Base-by-base conservation (phyloP, 2,329 filamentous ascomycete species). In the Trichoderma arundinaceum region DNA sequence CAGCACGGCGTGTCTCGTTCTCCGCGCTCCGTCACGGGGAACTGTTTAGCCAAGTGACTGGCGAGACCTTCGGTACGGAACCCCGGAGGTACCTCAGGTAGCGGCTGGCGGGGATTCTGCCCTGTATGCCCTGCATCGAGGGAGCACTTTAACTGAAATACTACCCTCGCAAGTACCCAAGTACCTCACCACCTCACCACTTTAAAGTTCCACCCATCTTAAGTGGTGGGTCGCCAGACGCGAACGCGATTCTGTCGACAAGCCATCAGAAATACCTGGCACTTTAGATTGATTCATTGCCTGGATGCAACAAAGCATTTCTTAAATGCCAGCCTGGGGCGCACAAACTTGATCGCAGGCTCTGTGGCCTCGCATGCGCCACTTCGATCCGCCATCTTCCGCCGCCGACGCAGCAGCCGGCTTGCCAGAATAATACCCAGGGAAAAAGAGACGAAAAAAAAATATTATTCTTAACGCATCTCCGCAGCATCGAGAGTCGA, bases 241-340 rank as follows among this genome's bases (percentile, higher is more conserved):
- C 61, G 61, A 64, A 57, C 61, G 61, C 61, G 61, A 64, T 64
- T 56, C 51, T 49, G 41, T 64, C 35, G 53, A 33, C 61, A 64
- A 64, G 52, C 51, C 60, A 44, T 51, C 48, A 32, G 59, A 62
- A 62, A 43, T 53, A 62, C 39, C 53, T 56, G 52, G 52, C 52
- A 41, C 35, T 49, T 46, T 64, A n/a, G 61, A 64, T 57, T 64
- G 46, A 57, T 49, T 57, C 51, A 64, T 49, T 57, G 51, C 32
- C 52, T 57, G 57, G 17, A 51, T 33, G 39, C 38, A 28, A 54
- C 7, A 54, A 32, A 46, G 56, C 56, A 59, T 51, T 49, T 60
- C 48, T 64, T 64, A 64, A 64, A 64, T 64, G 61, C 61, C 61
- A 64, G 48, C 41, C 49, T 38, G 61, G 52, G 61, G 61, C 51